Base-by-base conservation (phyloP, 2,329 filamentous ascomycete genomes). In the Fusarium sp. region DNA sequence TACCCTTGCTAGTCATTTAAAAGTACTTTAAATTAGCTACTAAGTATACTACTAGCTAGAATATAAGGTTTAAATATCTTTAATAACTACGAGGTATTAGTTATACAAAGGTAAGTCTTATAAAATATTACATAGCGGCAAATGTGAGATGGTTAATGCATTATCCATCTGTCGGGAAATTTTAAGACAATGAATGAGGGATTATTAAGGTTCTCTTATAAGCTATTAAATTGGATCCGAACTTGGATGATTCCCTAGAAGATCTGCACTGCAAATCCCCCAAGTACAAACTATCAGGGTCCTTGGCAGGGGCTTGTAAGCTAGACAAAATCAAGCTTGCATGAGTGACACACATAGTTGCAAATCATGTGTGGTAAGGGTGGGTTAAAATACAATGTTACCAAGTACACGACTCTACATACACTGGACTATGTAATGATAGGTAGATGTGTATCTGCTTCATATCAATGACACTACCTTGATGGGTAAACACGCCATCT, bases 271-370 rank as follows among this genome's bases (percentile, higher is more conserved):
- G 10, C 10, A 32, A 51, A 27, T 27, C 43, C 24, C 53, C 27
- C 30, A 16, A 27, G 29, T 18, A 12, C 8, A 25, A 27, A 40
- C 68, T 58, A 71, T 71, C 68, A 71, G 18, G 68, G 68, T 71
- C 22, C 15, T 42, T 14, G 30, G 5, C 4, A 43, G 46, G 34
- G 45, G 27, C 25, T 42, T 32, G 38, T 30, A 14, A 14, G 14
- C 16, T 38, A 38, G 15, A 11, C 3, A 16, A 18, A 16, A 49
- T 8, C 27, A 65, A 63, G 24, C 20, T n/a, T 43, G 40, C 16
- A 47, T 25, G 25, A 56, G 45, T 57, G 40, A 42, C 44, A 22
- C 25, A 44, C 25, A 27, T 42, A 30, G 29, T 18, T 24, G 30
- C 3, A 34, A n/a, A 27, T 42, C 16, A 5, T n/a, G 27, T 20